Conservation (phyloP, 768 basidiomycete species). For the Podaxis pistillaris region DNA sequence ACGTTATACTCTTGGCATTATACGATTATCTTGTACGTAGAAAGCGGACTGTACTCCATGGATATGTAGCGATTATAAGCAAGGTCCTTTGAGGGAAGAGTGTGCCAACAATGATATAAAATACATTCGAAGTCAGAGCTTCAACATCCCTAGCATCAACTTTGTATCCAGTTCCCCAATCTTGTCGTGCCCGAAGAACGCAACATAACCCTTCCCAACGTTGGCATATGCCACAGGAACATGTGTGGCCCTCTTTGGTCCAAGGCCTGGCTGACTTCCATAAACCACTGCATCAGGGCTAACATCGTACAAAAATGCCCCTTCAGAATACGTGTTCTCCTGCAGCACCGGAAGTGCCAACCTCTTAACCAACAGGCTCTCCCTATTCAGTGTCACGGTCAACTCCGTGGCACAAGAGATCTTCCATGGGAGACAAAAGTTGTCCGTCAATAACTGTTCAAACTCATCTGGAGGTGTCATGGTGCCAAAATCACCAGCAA, state of each 20-base stretch:
- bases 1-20: neutral
- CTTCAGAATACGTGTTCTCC: constrained; percentile 26
- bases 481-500: constrained; percentile 27
- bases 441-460: constrained; percentile 23
- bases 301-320: constrained; percentile 15
- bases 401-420: constrained; percentile 19
- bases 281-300: constrained; percentile 18
- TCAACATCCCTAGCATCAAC: neutral
- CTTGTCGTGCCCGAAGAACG: constrained; percentile 15
- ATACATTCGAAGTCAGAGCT: neutral
- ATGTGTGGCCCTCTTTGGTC: constrained; percentile 21
- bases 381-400: constrained; percentile 17
- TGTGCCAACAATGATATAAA: neutral
- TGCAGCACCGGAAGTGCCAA: constrained; percentile 22
- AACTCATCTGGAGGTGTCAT: constrained; percentile 18
- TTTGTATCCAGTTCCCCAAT: neutral
- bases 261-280: constrained; percentile 12
- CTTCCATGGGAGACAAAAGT: constrained; percentile 35
- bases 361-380: constrained; percentile 17
- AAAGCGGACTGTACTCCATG: neutral
- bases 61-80: neutral
- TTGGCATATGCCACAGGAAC: constrained; percentile 25
- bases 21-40: constrained; percentile 1
- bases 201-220: constrained; percentile 35
- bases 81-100: neutral